These are phyloP conservation scores for Wallacemonas sp. DNA, from an alignment of 208 protist genomes.

Conservation along the genomic window DNA sequence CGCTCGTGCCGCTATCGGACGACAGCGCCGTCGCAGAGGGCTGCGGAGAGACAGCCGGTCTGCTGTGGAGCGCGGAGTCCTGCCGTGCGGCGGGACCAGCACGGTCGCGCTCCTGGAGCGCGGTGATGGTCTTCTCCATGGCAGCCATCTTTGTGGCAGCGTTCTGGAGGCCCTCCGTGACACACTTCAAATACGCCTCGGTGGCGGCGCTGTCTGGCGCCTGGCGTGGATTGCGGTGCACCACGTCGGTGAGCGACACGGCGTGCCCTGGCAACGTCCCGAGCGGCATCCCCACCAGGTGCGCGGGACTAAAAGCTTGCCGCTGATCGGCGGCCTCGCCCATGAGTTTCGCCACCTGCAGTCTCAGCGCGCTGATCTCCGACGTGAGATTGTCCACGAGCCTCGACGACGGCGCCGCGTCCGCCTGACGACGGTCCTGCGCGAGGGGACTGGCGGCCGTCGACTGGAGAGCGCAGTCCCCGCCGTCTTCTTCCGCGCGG, in stretches of 20 bases:
- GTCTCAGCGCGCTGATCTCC: slow-evolving; percentile 43
- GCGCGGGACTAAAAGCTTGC: slow-evolving; percentile 17
- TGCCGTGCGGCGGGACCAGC: no score
- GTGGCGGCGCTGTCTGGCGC: neutral
- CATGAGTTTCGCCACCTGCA: slow-evolving; percentile 39
- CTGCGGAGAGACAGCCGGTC: no score
- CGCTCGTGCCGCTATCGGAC: no score
- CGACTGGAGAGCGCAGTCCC: no score
- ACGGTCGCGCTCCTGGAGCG: neutral
- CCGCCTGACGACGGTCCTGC: neutral
- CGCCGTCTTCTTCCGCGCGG: no score
- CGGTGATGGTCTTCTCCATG: slow-evolving; percentile 24
- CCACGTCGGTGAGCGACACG: neutral
- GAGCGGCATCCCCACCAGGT: slow-evolving; percentile 14
- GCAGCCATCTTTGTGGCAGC: slow-evolving; percentile 19
- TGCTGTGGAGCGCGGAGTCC: no score
- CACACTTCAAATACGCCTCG: slow-evolving; percentile 7
- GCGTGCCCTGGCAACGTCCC: slow-evolving; percentile 10
- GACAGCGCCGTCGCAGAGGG: no score
- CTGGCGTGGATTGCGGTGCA: neutral
- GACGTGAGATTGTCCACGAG: slow-evolving; percentile 21
- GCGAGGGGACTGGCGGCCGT: no score
- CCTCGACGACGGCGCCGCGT: neutral
- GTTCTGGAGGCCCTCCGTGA: slow-evolving; percentile 21
- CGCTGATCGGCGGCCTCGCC: slow-evolving; percentile 31